These are phyloP conservation scores for Celoporthe dispersa DNA, from an alignment of 2,329 filamentous ascomycete species.

Conservation along the genomic window DNA sequence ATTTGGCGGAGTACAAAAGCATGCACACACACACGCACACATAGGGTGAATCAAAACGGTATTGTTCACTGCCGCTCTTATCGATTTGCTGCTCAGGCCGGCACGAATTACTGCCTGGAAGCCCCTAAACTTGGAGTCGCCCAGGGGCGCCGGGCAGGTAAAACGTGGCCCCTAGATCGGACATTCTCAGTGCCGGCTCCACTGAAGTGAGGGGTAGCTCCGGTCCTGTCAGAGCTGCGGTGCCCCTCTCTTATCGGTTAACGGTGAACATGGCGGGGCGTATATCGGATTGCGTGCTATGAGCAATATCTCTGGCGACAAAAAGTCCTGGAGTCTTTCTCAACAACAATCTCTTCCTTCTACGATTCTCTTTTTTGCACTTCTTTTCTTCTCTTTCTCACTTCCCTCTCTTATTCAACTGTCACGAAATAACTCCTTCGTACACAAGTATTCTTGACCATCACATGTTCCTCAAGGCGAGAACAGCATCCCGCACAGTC, in stretches of 20 bases:
- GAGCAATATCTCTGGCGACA: conserved; percentile 9
- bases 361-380: too few species aligned
- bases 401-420: background rate
- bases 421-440: background rate
- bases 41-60: background rate
- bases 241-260: conserved; percentile 1
- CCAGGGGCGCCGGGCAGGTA: background rate
- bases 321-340: too few species aligned
- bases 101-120: background rate
- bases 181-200: conserved; percentile 4
- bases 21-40: background rate
- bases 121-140: background rate
- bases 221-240: background rate
- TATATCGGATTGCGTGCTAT: conserved; percentile 24
- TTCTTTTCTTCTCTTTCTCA: too few species aligned
- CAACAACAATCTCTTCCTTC: too few species aligned
- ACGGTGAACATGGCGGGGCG: conserved; percentile 2
- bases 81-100: background rate
- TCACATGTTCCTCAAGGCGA: conserved; percentile 24
- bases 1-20: background rate
- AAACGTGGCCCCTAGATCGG: background rate
- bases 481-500: conserved; percentile 18
- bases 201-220: conserved; percentile 7
- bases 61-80: background rate
- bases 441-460: background rate